These are phyloP conservation scores for Fusarium sp. DNA, from an alignment of 2,329 filamentous ascomycete genomes.

Conservation along the genomic window DNA sequence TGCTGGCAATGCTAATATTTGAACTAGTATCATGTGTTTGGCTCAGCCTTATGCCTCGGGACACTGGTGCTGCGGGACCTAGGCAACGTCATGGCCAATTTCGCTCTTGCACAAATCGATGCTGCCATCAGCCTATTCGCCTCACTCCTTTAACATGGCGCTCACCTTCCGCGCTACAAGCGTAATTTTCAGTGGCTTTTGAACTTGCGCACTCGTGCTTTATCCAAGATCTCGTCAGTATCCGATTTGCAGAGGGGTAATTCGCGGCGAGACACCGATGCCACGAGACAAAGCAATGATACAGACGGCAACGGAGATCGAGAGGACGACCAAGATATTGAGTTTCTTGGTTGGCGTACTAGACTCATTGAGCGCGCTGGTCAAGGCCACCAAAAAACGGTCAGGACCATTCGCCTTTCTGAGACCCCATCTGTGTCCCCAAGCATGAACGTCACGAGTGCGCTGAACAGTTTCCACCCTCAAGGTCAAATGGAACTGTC, in stretches of 20 bases:
- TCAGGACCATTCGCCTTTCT: conserved; percentile 7
- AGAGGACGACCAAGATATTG: conserved; percentile 4
- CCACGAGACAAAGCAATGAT: neutral
- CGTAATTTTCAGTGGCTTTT: conserved; percentile 4
- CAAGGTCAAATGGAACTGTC: neutral
- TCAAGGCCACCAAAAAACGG: neutral
- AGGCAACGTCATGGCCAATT: neutral
- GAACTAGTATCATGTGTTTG: conserved; percentile 1
- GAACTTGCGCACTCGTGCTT: neutral
- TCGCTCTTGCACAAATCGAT: conserved; percentile 1
- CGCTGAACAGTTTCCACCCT: neutral
- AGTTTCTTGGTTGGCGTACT: conserved; percentile 6
- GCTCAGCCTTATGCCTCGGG: neutral
- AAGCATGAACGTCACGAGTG: neutral
- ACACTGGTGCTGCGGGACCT: conserved; percentile 2
- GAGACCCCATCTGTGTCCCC: conserved; percentile 5
- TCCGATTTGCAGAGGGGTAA: neutral
- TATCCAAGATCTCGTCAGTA: neutral
- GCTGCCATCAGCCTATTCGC: conserved; percentile 6
- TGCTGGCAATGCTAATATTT: neutral
- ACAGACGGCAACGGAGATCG: neutral
- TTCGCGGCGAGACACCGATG: neutral
- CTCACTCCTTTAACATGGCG: neutral
- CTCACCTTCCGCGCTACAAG: conserved; percentile 1
- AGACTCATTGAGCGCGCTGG: conserved; percentile 10